Evolutionary conservation across 768 basidiomycete species (phyloP).

Genomic region (Cystobasidium tubakii): DNA sequence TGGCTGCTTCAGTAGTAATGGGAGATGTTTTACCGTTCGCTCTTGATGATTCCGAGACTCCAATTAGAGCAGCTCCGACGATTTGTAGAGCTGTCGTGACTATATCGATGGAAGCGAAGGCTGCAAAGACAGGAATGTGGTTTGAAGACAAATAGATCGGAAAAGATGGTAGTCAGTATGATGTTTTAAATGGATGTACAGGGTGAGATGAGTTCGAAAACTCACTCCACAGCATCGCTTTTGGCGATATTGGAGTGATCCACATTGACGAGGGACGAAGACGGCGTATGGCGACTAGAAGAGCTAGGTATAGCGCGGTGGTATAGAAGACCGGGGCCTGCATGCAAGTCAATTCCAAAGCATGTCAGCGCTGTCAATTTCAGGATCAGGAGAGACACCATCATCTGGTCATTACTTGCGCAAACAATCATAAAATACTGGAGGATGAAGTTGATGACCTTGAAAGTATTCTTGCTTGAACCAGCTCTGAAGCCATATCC

Average conservation of each 20-base stretch:
- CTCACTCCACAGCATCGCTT: background rate
- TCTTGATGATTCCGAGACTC: conserved; percentile 47
- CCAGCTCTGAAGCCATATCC: conserved; percentile 48
- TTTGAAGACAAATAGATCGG: background rate
- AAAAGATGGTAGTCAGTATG: no score
- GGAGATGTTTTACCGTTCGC: conserved; percentile 39
- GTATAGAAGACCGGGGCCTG: conserved; percentile 48
- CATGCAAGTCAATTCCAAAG: background rate
- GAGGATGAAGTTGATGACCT: conserved; percentile 46
- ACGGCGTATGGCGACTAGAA: conserved; percentile 44
- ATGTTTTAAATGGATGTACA: background rate
- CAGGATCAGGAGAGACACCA: no score
- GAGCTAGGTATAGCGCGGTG: conserved; percentile 48
- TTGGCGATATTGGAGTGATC: background rate
- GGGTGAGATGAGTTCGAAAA: background rate
- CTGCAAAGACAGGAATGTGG: conserved; percentile 18
- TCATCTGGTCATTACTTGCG: background rate
- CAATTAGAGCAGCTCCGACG: conserved; percentile 49
- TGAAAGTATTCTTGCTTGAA: conserved; percentile 46
- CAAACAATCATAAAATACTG: conserved; percentile 37
- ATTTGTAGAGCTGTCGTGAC: conserved; percentile 49
- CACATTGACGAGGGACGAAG: background rate
- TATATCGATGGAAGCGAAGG: conserved; percentile 47
- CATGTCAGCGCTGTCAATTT: no score
- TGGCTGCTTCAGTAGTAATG: conserved; percentile 47